Conservation (phyloP, 768 basidiomycete species). For the Boletus vinaceobasis region DNA sequence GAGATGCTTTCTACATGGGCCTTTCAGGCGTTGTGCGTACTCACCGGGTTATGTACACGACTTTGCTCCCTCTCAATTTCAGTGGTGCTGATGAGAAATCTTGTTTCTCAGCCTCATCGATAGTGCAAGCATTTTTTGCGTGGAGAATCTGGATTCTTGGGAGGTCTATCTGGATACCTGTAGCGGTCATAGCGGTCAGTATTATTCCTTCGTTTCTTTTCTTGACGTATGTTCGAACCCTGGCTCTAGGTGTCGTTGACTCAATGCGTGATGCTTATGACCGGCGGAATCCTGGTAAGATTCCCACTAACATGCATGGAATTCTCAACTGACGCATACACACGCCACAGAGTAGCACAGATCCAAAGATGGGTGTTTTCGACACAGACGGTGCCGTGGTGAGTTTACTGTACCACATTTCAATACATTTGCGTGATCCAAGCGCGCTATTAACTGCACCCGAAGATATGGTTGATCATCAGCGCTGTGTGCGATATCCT, state of each 20-base stretch:
- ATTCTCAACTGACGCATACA: background rate
- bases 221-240: background rate
- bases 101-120: conserved; percentile 1
- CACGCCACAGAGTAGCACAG: background rate
- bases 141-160: conserved; percentile 11
- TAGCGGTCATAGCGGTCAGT: conserved; percentile 1
- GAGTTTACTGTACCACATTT: background rate
- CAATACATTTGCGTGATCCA: background rate
- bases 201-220: background rate
- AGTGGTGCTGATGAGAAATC: background rate
- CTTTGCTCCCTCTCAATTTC: background rate
- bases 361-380: conserved; percentile 1
- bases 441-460: background rate
- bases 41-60: conserved; percentile 6
- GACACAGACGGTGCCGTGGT: conserved; percentile 4
- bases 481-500: conserved; percentile 10
- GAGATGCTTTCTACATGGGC: conserved; percentile 6
- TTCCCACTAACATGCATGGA: background rate
- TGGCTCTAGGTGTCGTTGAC: background rate
- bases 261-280: conserved; percentile 3
- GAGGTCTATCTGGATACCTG: conserved; percentile 1
- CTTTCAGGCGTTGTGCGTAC: conserved; percentile 4
- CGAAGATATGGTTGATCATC: conserved; percentile 11
- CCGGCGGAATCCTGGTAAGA: background rate
- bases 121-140: conserved; percentile 6